Evolutionary conservation across 495 filamentous ascomycete genomes (phyloP), one percentile per base, ranked within the genome.

Genomic region (Annulohypoxylon moriforme): DNA sequence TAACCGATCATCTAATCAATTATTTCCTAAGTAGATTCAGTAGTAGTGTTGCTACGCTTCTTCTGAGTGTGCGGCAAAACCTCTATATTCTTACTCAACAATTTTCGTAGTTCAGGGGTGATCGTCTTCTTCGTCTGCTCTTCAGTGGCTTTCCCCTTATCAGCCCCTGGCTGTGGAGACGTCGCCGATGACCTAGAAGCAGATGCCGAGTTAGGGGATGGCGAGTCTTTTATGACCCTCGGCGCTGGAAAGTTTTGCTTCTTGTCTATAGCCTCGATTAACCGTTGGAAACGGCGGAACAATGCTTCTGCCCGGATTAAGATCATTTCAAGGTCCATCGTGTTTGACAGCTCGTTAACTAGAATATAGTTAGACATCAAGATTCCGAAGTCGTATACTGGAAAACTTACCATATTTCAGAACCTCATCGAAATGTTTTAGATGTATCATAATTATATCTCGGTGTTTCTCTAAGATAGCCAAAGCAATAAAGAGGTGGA

Each of bases 391-490:
- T 31, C 16, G 10, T 11, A 16, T 36, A 0, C 34, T 42, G 42
- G 57, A 40, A 34, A 27, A 83, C 91, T 58, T 86, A 95, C 93
- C 86, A 75, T 98, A 98, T 85, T 99, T 99, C 22, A 99, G 80
- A 27, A 99, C 94, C 78, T 98, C 96, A 73, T 99, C 96, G 81
- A 99, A 99, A 72, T 94, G 91, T 79, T 93, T 91, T 50, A 98
- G 81, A 83, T 98, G 96, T 34, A 90, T 88, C 91, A 99, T 97
- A 55, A 99, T 97, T 3, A 98, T 92, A 70, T 91, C 89, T 24
- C 96, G 83, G 78, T 99, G 96, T 78, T 94, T 96, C 82, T 99
- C 96, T n/a, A 99, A 78, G 42, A 99, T 96, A 0, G 95, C 95
- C 14, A 99, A 80, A 0, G 96, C 96, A 60, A 99, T 87, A 76